Base-by-base conservation (phyloP, 2,329 filamentous ascomycete genomes). In the Colletotrichum gloeosporioides region DNA sequence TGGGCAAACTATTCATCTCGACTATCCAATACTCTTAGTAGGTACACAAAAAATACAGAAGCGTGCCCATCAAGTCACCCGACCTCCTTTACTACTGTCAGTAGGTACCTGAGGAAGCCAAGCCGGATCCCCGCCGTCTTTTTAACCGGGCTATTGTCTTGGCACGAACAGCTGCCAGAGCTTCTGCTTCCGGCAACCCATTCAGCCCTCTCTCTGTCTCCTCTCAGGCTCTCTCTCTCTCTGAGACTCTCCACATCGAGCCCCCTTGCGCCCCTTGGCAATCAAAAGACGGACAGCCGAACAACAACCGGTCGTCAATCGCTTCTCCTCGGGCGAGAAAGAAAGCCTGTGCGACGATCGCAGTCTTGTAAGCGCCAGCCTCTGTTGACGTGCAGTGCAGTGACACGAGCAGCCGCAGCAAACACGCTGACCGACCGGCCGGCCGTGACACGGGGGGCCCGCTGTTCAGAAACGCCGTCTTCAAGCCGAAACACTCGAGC, bases 381-480 rank as follows among this genome's bases (percentile, higher is more conserved):
- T 49, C 44, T 49, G 44, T 13, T 49, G 44, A 49, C 44, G 44
- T 49, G n/a, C 44, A 49, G 44, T n/a, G 39, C 18, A n/a, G 39
- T 49, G 10, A 49, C 44, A 13, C 44, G 44, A 49, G 44, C 44
- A 49, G 44, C 39, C 8, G 39, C 18, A 39, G 31, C 32, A 65
- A 65, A 44, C 18, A 39, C 34, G 22, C 9, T 32, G 16, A 18
- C 12, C 16, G 62, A 44, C 63, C 18, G 29, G 27, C 15, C 25
- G n/a, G 66, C 55, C 18, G 62, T 49, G 63, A 63, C 69, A 64
- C 55, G 39, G 4, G 69, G 61, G 44, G 49, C 64, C 73, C 69
- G 63, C 73, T n/a, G 69, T 32, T 68, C 32, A 68, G 69, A 73
- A 73, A 75, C 63, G 39, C 63, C 63, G 59, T 44, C 57, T 49